These are phyloP conservation scores for Naumovozyma baii DNA, from an alignment of 805 yeast genomes.

Conservation along the genomic window DNA sequence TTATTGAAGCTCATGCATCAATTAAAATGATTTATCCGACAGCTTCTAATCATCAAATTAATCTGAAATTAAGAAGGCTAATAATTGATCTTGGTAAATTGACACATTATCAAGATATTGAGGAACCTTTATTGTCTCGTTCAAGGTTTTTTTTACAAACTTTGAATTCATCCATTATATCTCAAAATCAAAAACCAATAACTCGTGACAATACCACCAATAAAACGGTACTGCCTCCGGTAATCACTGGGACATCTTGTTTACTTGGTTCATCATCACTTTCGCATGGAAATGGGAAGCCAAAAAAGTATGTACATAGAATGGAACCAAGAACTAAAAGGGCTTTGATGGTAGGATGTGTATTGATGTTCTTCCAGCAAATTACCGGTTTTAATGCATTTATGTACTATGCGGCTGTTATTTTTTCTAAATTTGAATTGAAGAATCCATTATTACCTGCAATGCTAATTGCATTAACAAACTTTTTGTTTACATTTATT, in stretches of 20 bases:
- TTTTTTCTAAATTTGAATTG: constrained; percentile 43
- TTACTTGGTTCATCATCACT: no score
- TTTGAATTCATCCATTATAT: neutral
- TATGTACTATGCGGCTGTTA: constrained; percentile 52
- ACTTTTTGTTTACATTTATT: constrained; percentile 45
- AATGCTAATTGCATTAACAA: constrained; percentile 44
- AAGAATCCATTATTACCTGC: constrained; percentile 48
- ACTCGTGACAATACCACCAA: no score
- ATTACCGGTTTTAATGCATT: constrained; percentile 54
- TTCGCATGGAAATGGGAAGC: no score
- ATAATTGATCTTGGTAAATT: constrained; percentile 34
- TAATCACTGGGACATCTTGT: neutral
- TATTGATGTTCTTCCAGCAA: constrained; percentile 48
- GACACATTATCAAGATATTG: constrained; percentile 26
- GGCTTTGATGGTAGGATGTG: constrained; percentile 40
- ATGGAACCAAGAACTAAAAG: constrained; percentile 30
- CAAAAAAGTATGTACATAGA: constrained; percentile 8
- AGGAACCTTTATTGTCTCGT: constrained; percentile 7
- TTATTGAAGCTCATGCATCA: constrained; percentile 34
- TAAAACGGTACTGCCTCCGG: neutral
- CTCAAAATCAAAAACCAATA: constrained; percentile 1
- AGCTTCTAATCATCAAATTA: constrained; percentile 35
- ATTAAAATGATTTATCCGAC: constrained; percentile 38
- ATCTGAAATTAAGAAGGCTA: constrained; percentile 38
- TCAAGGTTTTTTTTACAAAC: neutral